Evolutionary conservation across 345 rosid genomes (phyloP).

Genomic region (Populus simonii): DNA sequence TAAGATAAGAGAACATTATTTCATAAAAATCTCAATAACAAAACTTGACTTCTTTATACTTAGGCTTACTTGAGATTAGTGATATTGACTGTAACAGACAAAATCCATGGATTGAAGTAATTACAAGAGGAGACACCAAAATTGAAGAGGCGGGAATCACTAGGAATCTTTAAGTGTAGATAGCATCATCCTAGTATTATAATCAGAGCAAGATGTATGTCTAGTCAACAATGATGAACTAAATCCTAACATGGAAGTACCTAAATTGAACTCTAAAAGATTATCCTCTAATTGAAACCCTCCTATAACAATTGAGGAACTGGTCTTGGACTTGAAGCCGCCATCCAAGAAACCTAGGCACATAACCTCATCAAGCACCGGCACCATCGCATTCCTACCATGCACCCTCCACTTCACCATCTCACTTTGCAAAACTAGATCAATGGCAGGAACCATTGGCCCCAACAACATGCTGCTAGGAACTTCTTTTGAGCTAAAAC

Average conservation of each 20-base stretch:
- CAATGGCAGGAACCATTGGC: slow-evolving; percentile 48
- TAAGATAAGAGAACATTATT: too few species aligned
- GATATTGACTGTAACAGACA: not conserved
- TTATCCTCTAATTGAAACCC: slow-evolving; percentile 75
- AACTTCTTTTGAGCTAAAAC: slow-evolving; percentile 31
- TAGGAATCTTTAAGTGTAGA: not conserved
- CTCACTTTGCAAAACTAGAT: slow-evolving; percentile 77
- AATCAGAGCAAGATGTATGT: slow-evolving; percentile 28
- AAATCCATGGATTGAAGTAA: not conserved
- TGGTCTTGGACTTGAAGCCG: slow-evolving; percentile 34
- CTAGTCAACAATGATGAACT: slow-evolving; percentile 26
- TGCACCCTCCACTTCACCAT: slow-evolving; percentile 78
- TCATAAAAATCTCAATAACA: too few species aligned
- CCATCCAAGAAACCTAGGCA: slow-evolving; percentile 79
- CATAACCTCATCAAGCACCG: slow-evolving; percentile 39
- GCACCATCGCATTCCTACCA: slow-evolving; percentile 60
- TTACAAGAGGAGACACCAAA: not conserved
- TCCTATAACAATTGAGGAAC: slow-evolving; percentile 47
- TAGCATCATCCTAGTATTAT: not conserved
- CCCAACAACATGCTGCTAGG: not conserved
- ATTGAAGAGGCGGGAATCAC: not conserved
- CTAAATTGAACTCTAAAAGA: slow-evolving; percentile 61
- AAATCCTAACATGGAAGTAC: slow-evolving; percentile 63
- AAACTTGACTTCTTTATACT: too few species aligned
- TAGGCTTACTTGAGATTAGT: not conserved